Evolutionary conservation across 139 green algal species (phyloP).

Genomic region (Dunaliella primolecta): DNA sequence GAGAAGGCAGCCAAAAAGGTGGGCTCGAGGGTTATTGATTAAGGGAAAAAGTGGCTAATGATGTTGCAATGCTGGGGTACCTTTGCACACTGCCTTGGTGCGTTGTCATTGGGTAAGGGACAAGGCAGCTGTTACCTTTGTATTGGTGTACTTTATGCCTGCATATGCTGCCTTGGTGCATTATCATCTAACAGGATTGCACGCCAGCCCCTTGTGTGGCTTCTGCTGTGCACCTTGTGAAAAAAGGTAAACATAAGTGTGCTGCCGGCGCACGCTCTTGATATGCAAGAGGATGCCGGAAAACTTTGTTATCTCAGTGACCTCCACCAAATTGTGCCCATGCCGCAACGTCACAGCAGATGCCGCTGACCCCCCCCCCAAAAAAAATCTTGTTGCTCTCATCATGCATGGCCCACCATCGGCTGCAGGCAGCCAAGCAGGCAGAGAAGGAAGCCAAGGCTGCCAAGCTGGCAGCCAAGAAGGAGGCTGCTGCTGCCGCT

Average conservation of each 20-base stretch:
- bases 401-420: background rate
- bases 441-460: conserved; percentile 77
- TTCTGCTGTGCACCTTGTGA: background rate
- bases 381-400: background rate
- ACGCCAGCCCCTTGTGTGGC: background rate
- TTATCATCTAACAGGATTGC: background rate
- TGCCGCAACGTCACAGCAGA: background rate
- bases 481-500: conserved; percentile 42
- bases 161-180: background rate
- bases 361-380: background rate
- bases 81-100: background rate
- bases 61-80: background rate
- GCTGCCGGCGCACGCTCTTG: too few species aligned
- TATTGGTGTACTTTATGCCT: background rate
- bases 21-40: background rate
- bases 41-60: too few species aligned
- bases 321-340: too few species aligned
- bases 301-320: too few species aligned
- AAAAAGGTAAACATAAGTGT: background rate
- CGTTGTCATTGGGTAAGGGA: background rate
- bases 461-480: conserved; percentile 68
- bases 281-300: too few species aligned
- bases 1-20: conserved; percentile 78
- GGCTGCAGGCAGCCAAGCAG: conserved; percentile 75
- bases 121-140: background rate